These are phyloP conservation scores for Colletotrichum navitas DNA, from an alignment of 2,329 filamentous ascomycete species.

Conservation along the genomic window DNA sequence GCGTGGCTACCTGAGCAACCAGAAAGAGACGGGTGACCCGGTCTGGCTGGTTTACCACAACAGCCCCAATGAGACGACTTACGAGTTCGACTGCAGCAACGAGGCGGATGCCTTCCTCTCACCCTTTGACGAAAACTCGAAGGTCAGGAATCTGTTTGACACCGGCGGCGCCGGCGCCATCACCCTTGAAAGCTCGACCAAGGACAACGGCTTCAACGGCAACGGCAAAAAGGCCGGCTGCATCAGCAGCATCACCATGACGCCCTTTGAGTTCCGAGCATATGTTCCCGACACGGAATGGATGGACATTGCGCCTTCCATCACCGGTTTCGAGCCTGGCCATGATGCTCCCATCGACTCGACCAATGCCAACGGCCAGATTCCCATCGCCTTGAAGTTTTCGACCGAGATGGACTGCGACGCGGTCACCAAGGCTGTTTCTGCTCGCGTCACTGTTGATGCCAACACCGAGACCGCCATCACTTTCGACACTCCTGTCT, in stretches of 20 bases:
- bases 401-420: slow-evolving; percentile 72
- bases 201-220: slow-evolving; percentile 60
- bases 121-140: slow-evolving; percentile 66
- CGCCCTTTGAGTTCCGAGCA: slow-evolving; percentile 69
- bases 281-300: slow-evolving; percentile 61
- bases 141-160: slow-evolving; percentile 73
- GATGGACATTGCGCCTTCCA: slow-evolving; percentile 58
- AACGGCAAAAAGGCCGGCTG: slow-evolving; percentile 67
- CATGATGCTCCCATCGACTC: slow-evolving; percentile 71
- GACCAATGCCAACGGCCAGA: slow-evolving; percentile 57
- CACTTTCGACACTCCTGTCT: slow-evolving; percentile 59
- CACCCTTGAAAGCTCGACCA: slow-evolving; percentile 60
- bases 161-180: slow-evolving; percentile 71
- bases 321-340: slow-evolving; percentile 71
- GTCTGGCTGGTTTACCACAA: slow-evolving; percentile 67
- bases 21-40: slow-evolving; percentile 63
- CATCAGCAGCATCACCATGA: slow-evolving; percentile 63
- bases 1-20: slow-evolving; percentile 63
- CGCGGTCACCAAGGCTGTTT: slow-evolving; percentile 62
- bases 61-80: slow-evolving; percentile 61
- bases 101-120: slow-evolving; percentile 65
- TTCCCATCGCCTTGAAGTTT: slow-evolving; percentile 66
- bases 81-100: slow-evolving; percentile 66
- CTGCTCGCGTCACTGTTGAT: slow-evolving; percentile 65
- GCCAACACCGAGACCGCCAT: slow-evolving; percentile 58